phyloP scores from a whole-genome alignment of 495 filamentous ascomycete genomes.

The Pseudotulostoma volvatum region DNA sequence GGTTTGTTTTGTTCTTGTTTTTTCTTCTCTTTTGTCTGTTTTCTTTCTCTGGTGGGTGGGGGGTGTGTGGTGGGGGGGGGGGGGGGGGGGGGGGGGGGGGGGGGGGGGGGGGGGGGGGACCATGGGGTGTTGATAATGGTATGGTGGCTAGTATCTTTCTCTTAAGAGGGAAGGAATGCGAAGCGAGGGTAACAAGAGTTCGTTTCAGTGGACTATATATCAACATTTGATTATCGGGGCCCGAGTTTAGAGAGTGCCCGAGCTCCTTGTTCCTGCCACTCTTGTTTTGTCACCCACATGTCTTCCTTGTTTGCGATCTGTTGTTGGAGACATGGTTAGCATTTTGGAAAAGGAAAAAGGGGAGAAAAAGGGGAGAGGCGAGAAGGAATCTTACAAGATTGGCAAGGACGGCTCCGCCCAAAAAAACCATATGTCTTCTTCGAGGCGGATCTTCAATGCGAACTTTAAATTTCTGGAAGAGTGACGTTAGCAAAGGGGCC shows the following conservation, averaged over 20 bases:
- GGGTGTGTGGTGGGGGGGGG: too few species aligned
- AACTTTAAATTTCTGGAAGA: constrained; percentile 84
- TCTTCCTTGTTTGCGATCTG: constrained; percentile 92
- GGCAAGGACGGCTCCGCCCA: constrained; percentile 89
- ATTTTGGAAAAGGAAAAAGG: neutral
- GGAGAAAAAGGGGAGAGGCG: neutral
- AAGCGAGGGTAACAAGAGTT: too few species aligned
- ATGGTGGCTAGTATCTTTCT: too few species aligned
- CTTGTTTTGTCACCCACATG: constrained; percentile 96
- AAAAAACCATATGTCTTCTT: constrained; percentile 96
- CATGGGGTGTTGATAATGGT: too few species aligned
- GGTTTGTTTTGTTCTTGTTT: too few species aligned
- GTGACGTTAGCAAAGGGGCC: constrained; percentile 8
- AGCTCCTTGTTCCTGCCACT: constrained; percentile 91
- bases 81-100: too few species aligned
- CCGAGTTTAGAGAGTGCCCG: constrained; percentile 81
- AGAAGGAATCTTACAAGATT: constrained; percentile 50
- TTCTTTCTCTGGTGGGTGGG: too few species aligned
- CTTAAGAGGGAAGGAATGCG: too few species aligned
- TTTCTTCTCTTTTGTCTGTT: too few species aligned
- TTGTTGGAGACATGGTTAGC: neutral
- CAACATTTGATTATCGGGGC: constrained; percentile 39
- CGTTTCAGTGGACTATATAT: too few species aligned
- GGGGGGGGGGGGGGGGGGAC: too few species aligned
- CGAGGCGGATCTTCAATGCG: constrained; percentile 95